Evolutionary conservation across 345 rosid genomes (phyloP), one percentile per base, ranked within the genome.

Genomic region (Orychophragmus violaceus): DNA sequence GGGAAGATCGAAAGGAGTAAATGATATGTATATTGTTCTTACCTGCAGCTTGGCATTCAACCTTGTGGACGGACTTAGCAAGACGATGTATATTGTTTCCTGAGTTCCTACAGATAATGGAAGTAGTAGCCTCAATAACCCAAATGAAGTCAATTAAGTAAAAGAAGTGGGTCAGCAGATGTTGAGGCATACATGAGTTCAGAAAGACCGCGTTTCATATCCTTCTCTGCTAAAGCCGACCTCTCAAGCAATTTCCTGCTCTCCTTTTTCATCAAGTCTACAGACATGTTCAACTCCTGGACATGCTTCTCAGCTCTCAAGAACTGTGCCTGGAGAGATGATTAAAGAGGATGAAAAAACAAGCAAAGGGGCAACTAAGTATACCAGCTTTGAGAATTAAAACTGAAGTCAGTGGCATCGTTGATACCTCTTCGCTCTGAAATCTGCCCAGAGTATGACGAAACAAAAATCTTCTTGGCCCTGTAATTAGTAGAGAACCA

Each of bases 381-480:
- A 21, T 21, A 19, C 1, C 11, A 59, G 37, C 54, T 23, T 48
- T 23, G 36, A 41, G 45, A 27, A 6, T 13, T 22, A 59, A 19
- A 5, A 51, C 28, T 53, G 44, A 64, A 14, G 27, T 17, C 24
- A 21, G 4, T 22, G 45, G 51, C 14, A 44, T 59, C 46, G 54
- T 60, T 58, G 52, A 51, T 77, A 84, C 99, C 99, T 94, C 99
- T 82, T 94, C 97, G 64, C 91, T 94, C 60, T 78, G 92, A 59
- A 90, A 69, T 42, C 91, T 80, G 28, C 99, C 97, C 14, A 88
- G 75, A 12, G 96, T 94, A 49, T 84, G 74, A 42, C 86, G 93
- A 70, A 87, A 73, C 69, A 94, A 62, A 77, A 94, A 78, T 78
- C 91, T 87, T 79, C 97, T 82, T 23, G 99, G 96, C 28, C 95